Evolutionary conservation across 345 rosid genomes (phyloP).

Genomic region (Atalantia buxifolia): DNA sequence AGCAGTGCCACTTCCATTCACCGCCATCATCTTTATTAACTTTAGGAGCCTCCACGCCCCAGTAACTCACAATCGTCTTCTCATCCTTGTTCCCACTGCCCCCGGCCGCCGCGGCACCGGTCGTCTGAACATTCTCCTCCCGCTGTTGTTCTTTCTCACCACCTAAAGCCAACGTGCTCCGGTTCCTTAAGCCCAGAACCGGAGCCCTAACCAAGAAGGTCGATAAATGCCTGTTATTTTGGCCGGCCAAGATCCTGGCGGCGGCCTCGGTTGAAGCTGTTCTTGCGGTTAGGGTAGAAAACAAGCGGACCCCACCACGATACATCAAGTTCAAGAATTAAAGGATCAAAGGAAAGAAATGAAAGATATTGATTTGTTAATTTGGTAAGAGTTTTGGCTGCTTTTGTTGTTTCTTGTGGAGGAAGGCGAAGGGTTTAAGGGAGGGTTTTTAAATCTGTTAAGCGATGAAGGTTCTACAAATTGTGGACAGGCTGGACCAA

Average conservation of each 20-base stretch:
- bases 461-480: not conserved
- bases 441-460: not conserved
- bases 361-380: too few species aligned
- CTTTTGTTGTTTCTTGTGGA: not conserved
- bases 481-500: not conserved
- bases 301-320: slow-evolving; percentile 16
- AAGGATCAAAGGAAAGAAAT: not conserved
- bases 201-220: slow-evolving; percentile 20
- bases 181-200: slow-evolving; percentile 7
- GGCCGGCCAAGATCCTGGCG: not conserved
- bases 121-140: not conserved
- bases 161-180: slow-evolving; percentile 21
- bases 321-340: not conserved
- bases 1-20: slow-evolving; percentile 65
- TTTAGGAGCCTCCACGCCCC: slow-evolving; percentile 52
- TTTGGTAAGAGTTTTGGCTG: not conserved
- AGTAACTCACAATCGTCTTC: slow-evolving; percentile 40
- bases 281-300: slow-evolving; percentile 15
- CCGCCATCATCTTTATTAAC: slow-evolving; percentile 47
- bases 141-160: slow-evolving; percentile 13
- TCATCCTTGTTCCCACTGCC: slow-evolving; percentile 13
- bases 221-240: not conserved
- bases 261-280: not conserved
- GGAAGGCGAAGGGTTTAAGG: not conserved
- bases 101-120: not conserved